Conservation (phyloP, 179 eudicot genomes). For the Corrigiola litoralis region DNA sequence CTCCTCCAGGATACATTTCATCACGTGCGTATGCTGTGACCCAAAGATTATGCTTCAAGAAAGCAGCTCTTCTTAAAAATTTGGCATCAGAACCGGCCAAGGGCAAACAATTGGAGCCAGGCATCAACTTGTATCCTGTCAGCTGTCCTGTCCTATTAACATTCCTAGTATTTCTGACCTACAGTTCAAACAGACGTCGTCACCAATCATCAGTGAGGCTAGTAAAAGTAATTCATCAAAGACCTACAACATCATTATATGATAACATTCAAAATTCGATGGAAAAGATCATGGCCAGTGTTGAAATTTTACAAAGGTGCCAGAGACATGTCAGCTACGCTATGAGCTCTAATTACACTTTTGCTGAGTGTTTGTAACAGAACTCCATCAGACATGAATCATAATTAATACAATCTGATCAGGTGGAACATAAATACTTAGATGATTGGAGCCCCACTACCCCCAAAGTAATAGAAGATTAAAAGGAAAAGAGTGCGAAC, state of each 20-base stretch:
- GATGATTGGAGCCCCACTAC: too few species aligned
- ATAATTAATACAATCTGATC: not conserved
- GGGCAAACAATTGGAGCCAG: conserved; percentile 42
- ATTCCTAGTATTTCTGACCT: conserved; percentile 37
- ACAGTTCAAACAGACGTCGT: not conserved
- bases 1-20: conserved; percentile 92
- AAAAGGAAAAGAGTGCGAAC: too few species aligned
- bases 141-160: conserved; percentile 43
- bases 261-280: too few species aligned
- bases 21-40: conserved; percentile 65
- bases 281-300: too few species aligned
- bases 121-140: conserved; percentile 44
- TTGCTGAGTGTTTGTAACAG: not conserved
- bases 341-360: too few species aligned
- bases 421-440: not conserved
- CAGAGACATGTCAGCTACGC: too few species aligned
- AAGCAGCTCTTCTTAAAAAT: conserved; percentile 84
- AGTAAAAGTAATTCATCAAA: not conserved
- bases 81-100: conserved; percentile 54
- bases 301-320: too few species aligned
- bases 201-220: not conserved
- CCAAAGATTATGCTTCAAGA: conserved; percentile 94
- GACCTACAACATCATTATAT: too few species aligned
- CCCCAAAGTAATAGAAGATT: too few species aligned
- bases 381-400: not conserved